A percentile compares a stretch with the other conserved stretches of the same genome.
Conservation (phyloP, 306 rosid genomes). For the Quercus aquifolioides region DNA sequence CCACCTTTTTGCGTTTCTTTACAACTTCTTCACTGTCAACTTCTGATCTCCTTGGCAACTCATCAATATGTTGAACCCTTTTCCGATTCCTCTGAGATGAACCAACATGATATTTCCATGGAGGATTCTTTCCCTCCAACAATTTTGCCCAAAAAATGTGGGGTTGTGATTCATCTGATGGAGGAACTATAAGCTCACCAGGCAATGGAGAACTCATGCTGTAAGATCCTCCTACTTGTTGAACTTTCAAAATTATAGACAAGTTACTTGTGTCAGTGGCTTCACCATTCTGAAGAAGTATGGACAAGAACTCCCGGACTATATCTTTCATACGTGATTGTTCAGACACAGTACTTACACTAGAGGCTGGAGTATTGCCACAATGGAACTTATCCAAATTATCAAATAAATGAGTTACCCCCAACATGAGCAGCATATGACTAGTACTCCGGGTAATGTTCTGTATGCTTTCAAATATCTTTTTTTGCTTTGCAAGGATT, state of each 20-base stretch:
- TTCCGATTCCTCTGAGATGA: slow-evolving; percentile 72
- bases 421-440: slow-evolving; percentile 77
- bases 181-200: slow-evolving; percentile 45
- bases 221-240: slow-evolving; percentile 64
- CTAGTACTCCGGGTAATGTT: slow-evolving; percentile 39
- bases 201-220: slow-evolving; percentile 32
- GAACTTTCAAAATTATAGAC: slow-evolving; percentile 46
- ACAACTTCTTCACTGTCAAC: slow-evolving; percentile 35
- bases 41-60: slow-evolving; percentile 28
- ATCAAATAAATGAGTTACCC: slow-evolving; percentile 63
- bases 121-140: slow-evolving; percentile 62
- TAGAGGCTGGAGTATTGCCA: slow-evolving; percentile 23
- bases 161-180: slow-evolving; percentile 44
- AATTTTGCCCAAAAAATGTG: slow-evolving; percentile 67
- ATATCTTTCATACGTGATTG: slow-evolving; percentile 39
- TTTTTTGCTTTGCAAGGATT: slow-evolving; percentile 67
- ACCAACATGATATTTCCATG: slow-evolving; percentile 59
- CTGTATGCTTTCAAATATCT: slow-evolving; percentile 45
- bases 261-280: slow-evolving; percentile 30
- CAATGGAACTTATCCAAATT: slow-evolving; percentile 54
- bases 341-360: slow-evolving; percentile 21
- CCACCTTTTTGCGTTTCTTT: slow-evolving; percentile 63
- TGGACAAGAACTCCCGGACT: slow-evolving; percentile 44
- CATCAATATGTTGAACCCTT: slow-evolving; percentile 43
- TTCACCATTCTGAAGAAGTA: slow-evolving; percentile 49